A percentile compares a stretch with the other conserved stretches of the same genome.
These are phyloP conservation scores for Cyanidioschyzon merolae DNA, from an alignment of 23 red algal species.

Conservation along the genomic window DNA sequence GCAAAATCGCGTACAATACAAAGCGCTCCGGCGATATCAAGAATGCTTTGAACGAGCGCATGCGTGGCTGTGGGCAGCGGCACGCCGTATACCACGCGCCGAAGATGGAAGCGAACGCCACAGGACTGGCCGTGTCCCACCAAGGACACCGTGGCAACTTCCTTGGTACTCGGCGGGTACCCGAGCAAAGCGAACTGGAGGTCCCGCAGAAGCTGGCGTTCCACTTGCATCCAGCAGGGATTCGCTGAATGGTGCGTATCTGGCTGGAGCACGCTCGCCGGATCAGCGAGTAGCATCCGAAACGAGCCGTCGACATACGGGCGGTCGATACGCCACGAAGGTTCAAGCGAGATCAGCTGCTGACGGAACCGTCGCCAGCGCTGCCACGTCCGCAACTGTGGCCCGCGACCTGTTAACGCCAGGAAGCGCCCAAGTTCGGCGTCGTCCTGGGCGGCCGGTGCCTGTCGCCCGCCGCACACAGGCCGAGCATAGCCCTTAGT, in stretches of 20 bases:
- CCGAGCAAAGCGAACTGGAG: background rate
- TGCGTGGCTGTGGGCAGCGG: background rate
- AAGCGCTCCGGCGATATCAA: background rate
- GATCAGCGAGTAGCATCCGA: background rate
- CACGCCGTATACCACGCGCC: background rate
- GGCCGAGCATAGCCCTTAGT: too few relatives aligned
- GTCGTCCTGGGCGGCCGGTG: too few relatives aligned
- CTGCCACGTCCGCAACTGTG: background rate
- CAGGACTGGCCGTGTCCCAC: background rate
- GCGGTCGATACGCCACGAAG: background rate
- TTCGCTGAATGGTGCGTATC: background rate
- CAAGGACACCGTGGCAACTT: background rate
- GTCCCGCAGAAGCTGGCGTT: background rate
- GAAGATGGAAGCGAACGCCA: background rate
- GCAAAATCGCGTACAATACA: background rate
- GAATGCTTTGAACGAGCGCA: background rate
- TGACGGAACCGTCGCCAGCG: background rate
- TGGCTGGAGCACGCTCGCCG: background rate
- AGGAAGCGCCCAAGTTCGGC: background rate
- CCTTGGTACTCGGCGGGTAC: background rate
- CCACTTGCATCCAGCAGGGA: background rate
- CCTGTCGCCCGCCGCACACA: too few relatives aligned
- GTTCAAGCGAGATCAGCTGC: background rate
- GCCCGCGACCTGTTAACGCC: background rate
- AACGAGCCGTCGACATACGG: constrained; percentile 7